Evolutionary conservation across 805 yeast genomes (phyloP), one percentile per base, ranked within the genome.

Genomic region (Scheffersomyces spartinae): DNA sequence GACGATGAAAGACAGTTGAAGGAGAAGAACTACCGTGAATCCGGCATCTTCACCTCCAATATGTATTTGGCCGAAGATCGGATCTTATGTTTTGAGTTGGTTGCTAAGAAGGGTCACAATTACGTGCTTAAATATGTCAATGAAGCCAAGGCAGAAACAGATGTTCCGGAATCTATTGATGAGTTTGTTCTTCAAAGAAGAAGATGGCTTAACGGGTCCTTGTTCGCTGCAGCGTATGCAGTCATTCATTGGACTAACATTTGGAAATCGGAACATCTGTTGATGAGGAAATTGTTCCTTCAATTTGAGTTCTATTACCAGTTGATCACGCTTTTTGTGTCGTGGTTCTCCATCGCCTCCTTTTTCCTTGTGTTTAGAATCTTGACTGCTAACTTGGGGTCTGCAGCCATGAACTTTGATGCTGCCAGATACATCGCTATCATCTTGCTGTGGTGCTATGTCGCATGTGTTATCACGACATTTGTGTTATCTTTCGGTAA

Each of bases 51-150:
- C 61, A 82, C 88, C 19, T 79, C 95, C 3, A 88, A 88, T 49
- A 88, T 91, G 97, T 91, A 86, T 51, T 66, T 88, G 29, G 98
- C 98, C 5, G 97, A 88, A 55, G 98, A 91, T 54, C 71, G 97
- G 52, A 84, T 88, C 28, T 60, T 88, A 39, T 91, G 97, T 65
- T 88, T 83, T 58, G 97, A 88, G 53, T 64, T 88, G 26, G 93
- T 88, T n/a, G 91, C 95, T 2, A 88, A 88, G 44, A 63, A 61
- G 31, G 53, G 68, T 24, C 66, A 74, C 34, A 64, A 73, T 33
- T 88, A 95, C 82, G 56, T 81, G 12, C 66, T 91, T 39, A 72
- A 76, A 40, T 88, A 85, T 43, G 94, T 88, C 40, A 80, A 80
- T 45, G 69, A 76, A 29, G 94, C 96, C 4, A 71, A 71, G 35